Evolutionary conservation across 2,329 filamentous ascomycete genomes (phyloP), one percentile per base, ranked within the genome.

Genomic region (Colletotrichum musicola): DNA sequence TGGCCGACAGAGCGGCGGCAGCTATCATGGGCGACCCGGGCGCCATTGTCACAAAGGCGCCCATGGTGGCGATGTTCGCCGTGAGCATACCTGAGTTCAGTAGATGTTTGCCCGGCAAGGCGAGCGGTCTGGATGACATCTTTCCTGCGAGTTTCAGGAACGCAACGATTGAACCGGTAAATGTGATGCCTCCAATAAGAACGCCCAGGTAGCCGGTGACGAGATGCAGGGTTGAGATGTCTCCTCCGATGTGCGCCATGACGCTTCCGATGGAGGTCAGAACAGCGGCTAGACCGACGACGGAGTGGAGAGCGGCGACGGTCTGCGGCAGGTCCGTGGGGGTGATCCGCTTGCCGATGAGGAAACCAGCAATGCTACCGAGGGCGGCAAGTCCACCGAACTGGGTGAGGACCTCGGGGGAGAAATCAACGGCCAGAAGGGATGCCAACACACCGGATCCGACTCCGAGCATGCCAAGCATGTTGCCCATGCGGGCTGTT

Each of bases 271-370:
- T 93, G 74, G 93, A 96, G 1, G 94, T 97, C 73, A 97, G 79
- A 0, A 97, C 94, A 10, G 94, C 94, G 12, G 94, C 94, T 1
- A 97, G 85, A 78, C 94, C 94, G 38, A 97, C 94, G 7, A 97
- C 94, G 0, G 93, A 97, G 80, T 97, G 94, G 35, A 97, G 83
- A 0, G 94, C 94, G 20, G 94, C 94, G 2, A 97, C 94, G 0
- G 93, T 97, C 77, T 97, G 94, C 0, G 94, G 94, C 2, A 97
- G 87, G 62, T 94, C 93, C 0, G 94, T 97, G 0, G 94, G 93
- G 0, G 93, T 97, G 72, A 97, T 97, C 13, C 93, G 89, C 74
- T 93, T 92, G 50, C 94, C 94, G 71, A 97, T 95, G 25, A 94
- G 77, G 57, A 93, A 86, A 38, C 93, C 90, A 72, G 88, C 82